phyloP scores from a whole-genome alignment of 345 rosid species.

The Aquilaria sinensis region DNA sequence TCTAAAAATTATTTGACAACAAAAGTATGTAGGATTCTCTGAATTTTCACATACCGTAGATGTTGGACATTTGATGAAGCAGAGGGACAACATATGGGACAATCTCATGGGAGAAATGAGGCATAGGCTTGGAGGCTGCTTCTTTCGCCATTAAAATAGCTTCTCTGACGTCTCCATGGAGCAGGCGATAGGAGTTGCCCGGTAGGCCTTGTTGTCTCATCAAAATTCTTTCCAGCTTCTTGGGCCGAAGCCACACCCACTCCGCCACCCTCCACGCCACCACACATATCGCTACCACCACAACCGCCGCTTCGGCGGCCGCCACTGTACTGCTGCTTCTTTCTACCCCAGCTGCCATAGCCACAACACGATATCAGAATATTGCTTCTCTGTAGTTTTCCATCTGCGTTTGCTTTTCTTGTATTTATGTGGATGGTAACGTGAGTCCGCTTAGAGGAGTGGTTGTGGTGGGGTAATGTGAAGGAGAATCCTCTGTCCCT shows the following conservation, averaged over 20 bases:
- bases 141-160: not conserved
- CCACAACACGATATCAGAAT: too few species aligned
- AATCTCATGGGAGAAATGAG: constrained; percentile 11
- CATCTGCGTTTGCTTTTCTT: too few species aligned
- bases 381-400: too few species aligned
- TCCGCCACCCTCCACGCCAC: constrained; percentile 12
- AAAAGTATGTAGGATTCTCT: not conserved
- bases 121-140: constrained; percentile 14
- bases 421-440: too few species aligned
- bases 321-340: too few species aligned
- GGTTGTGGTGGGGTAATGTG: too few species aligned
- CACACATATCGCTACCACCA: not conserved
- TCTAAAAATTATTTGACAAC: not conserved
- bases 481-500: too few species aligned
- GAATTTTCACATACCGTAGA: constrained; percentile 16
- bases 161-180: constrained; percentile 22
- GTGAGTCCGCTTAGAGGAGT: too few species aligned
- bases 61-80: constrained; percentile 3
- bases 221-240: constrained; percentile 22
- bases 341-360: too few species aligned
- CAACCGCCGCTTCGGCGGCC: not conserved
- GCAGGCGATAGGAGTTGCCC: constrained; percentile 17
- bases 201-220: constrained; percentile 21
- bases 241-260: constrained; percentile 34
- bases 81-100: constrained; percentile 16